Base-by-base conservation (phyloP, 2,329 filamentous ascomycete genomes). In the Chaetomiaceae sp. region DNA sequence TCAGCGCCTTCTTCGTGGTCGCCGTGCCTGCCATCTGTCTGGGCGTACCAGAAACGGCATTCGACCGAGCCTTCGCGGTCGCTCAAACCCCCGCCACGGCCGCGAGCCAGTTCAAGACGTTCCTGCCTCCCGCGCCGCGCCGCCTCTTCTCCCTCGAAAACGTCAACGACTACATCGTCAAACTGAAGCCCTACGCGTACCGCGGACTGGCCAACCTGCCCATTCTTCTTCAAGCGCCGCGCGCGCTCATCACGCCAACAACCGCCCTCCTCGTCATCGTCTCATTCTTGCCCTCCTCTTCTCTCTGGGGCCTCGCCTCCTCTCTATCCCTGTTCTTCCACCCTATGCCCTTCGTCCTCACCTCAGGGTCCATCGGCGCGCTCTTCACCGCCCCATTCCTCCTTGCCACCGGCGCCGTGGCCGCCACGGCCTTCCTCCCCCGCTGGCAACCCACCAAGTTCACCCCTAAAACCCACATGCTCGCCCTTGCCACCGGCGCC, bases 21-120 rank as follows among this genome's bases (percentile, higher is more conserved):
- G 68, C 72, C 2, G 60, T 78, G 3, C 61, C 75, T 0, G 61
- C 77, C 4, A 54, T 79, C 3, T 60, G 69, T 17, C 57, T 80
- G 2, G 70, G 65, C 4, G 67, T 66, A 0, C 75, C 76, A 1
- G 78, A 81, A 60, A 78, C 76, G 0, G 62, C 67, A 2, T 80
- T 73, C 55, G 67, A 74, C 48, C 70, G 75, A 7, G 59, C 66
- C 11, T 62, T 59, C 27, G 48, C 54, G n/a, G 49, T 45, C 27
- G 47, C 51, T 33, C 48, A 52, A 43, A 60, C 58, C 5, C 59
- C 62, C 2, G 44, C 48, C 2, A 62, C 63, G 4, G 55, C 42
- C 19, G 40, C 56, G 0, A 59, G 44, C 42, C 39, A 50, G n/a
- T 58, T 58, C 45, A 51, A 56, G 45, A 49, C 60, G 38, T 57